Evolutionary conservation across 352 stramenopile genomes (phyloP).

Genomic region (Plasmopara muralis): DNA sequence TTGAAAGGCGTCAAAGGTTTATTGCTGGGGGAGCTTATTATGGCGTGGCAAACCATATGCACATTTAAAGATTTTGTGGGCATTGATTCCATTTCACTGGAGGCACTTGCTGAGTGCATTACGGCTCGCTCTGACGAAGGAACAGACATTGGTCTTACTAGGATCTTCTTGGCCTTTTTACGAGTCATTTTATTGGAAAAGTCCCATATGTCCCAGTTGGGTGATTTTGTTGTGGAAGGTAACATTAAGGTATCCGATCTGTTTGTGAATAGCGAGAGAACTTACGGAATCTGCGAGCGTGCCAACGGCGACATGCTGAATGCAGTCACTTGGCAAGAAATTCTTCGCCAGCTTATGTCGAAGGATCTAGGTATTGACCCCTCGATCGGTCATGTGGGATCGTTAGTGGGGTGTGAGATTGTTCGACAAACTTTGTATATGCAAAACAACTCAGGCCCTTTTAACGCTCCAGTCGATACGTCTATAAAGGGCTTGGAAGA

Average conservation of each 20-base stretch:
- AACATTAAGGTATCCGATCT: slow-evolving; percentile 77
- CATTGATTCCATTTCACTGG: slow-evolving; percentile 53
- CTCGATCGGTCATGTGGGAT: slow-evolving; percentile 63
- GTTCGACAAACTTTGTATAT: slow-evolving; percentile 77
- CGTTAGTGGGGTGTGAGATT: slow-evolving; percentile 72
- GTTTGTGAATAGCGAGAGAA: slow-evolving; percentile 62
- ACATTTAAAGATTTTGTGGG: slow-evolving; percentile 69
- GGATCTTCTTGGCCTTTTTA: slow-evolving; percentile 72
- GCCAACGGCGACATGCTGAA: slow-evolving; percentile 66
- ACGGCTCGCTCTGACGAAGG: slow-evolving; percentile 35
- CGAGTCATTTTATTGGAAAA: slow-evolving; percentile 69
- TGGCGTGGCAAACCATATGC: slow-evolving; percentile 70
- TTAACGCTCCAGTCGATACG: slow-evolving; percentile 80
- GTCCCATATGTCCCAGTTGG: slow-evolving; percentile 65
- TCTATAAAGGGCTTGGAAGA: slow-evolving; percentile 75
- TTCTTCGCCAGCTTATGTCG: slow-evolving; percentile 74
- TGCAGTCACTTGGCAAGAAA: slow-evolving; percentile 79
- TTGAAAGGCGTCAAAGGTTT: slow-evolving; percentile 49
- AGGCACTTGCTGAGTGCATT: slow-evolving; percentile 50
- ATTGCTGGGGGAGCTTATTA: slow-evolving; percentile 68
- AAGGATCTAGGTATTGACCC: slow-evolving; percentile 73
- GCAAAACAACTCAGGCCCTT: slow-evolving; percentile 72
- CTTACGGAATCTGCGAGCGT: slow-evolving; percentile 69
- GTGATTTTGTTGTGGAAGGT: slow-evolving; percentile 73
- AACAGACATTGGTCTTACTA: slow-evolving; percentile 40